Conservation (phyloP, 352 stramenopile genomes). For the Thalassiosira hispida region DNA sequence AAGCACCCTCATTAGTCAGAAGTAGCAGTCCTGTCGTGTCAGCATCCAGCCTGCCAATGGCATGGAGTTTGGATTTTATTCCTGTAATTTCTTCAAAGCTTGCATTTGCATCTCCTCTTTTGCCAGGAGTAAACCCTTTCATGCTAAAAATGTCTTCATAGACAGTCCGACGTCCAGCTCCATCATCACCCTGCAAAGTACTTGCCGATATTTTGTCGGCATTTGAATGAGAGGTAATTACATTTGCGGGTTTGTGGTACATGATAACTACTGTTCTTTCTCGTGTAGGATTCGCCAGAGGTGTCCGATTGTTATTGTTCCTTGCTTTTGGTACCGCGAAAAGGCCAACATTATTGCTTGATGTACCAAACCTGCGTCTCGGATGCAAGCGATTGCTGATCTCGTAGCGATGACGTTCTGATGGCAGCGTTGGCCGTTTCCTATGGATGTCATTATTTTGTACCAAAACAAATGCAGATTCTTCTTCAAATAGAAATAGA, state of each 20-base stretch:
- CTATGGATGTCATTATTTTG: neutral
- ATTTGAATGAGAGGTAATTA: slow-evolving; percentile 69
- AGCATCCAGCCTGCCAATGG: slow-evolving; percentile 68
- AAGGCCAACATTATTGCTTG: neutral
- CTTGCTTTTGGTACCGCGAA: neutral
- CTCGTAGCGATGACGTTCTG: neutral
- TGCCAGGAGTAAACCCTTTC: slow-evolving; percentile 51
- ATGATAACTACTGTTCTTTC: slow-evolving; percentile 67
- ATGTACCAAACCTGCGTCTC: neutral
- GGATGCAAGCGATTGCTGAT: neutral
- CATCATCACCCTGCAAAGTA: neutral
- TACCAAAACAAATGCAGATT: neutral
- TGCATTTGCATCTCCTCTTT: slow-evolving; percentile 12
- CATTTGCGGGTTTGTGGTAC: slow-evolving; percentile 69
- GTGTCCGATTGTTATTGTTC: neutral
- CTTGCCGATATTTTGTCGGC: slow-evolving; percentile 31
- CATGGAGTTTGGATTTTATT: slow-evolving; percentile 68
- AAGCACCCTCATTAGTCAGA: slow-evolving; percentile 66
- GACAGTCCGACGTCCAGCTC: slow-evolving; percentile 40
- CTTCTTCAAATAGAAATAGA: neutral
- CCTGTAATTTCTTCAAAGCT: slow-evolving; percentile 49
- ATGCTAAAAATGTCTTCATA: slow-evolving; percentile 69
- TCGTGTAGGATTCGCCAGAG: neutral
- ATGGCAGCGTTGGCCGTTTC: neutral
- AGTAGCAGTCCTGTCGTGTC: slow-evolving; percentile 71